Conservation (phyloP, 1,139 yeast species). For the Hyphopichia fennica region DNA sequence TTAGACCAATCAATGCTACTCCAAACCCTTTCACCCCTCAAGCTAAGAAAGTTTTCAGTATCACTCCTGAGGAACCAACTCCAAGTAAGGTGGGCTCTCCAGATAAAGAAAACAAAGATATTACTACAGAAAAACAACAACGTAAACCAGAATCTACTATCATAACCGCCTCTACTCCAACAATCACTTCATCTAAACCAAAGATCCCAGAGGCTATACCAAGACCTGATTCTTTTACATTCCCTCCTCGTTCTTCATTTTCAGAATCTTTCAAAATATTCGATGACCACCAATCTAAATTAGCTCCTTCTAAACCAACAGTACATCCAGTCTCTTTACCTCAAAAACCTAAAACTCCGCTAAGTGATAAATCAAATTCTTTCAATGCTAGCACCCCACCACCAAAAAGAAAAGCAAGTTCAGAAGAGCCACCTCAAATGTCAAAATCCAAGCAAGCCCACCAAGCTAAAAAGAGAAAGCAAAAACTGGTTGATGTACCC, state of each 20-base stretch:
- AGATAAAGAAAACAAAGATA: background rate
- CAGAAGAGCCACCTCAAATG: slow-evolving; percentile 28
- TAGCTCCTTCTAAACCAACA: background rate
- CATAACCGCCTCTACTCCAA: background rate
- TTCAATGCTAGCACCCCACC: slow-evolving; percentile 16
- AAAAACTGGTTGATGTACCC: background rate
- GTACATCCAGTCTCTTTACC: slow-evolving; percentile 6
- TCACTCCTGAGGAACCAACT: slow-evolving; percentile 25
- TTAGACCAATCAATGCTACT: background rate
- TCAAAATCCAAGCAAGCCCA: slow-evolving; percentile 12
- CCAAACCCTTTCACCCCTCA: slow-evolving; percentile 14
- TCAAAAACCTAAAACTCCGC: slow-evolving; percentile 19
- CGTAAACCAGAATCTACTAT: background rate
- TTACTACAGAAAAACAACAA: background rate
- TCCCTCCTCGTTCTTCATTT: background rate
- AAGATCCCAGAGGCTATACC: background rate
- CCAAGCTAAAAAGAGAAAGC: slow-evolving; percentile 10
- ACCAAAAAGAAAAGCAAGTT: slow-evolving; percentile 23
- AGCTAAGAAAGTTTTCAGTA: slow-evolving; percentile 13
- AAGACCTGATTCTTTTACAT: background rate
- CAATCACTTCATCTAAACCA: background rate
- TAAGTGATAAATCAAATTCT: slow-evolving; percentile 25
- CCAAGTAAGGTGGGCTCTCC: slow-evolving; percentile 12
- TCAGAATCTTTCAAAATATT: slow-evolving; percentile 13
- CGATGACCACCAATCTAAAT: slow-evolving; percentile 9